Percentiles rank a stretch among this genome's conserved stretches.
phyloP scores from a whole-genome alignment of 108 stramenopile species.

The Tribonema minus region DNA sequence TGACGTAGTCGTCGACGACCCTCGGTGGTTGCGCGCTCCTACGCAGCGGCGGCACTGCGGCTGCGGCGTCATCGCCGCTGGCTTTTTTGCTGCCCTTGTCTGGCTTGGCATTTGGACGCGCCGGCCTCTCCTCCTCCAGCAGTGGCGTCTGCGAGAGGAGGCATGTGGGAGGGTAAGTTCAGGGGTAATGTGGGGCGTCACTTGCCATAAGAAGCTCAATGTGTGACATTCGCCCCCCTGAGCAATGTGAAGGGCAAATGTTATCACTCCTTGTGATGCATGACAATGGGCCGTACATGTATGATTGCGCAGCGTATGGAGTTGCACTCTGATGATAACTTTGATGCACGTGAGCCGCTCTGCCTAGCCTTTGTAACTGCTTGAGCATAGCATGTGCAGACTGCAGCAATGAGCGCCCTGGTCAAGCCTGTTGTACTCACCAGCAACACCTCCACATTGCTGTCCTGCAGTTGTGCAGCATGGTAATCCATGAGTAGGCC shows the following conservation, averaged over 20 bases:
- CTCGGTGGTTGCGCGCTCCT: not conserved
- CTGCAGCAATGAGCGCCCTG: not conserved
- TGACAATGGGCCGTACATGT: not conserved
- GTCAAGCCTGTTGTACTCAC: constrained; percentile 1
- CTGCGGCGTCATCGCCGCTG: not conserved
- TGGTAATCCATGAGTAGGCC: constrained; percentile 19
- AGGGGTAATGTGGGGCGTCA: too few relatives aligned
- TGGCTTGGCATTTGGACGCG: not conserved
- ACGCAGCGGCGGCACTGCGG: not conserved
- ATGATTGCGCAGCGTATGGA: too few relatives aligned
- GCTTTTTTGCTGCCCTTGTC: not conserved
- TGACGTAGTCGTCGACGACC: not conserved
- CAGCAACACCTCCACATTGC: constrained; percentile 4
- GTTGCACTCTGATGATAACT: too few relatives aligned
- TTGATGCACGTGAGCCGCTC: too few relatives aligned
- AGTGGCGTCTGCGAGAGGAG: not conserved
- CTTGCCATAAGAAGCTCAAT: too few relatives aligned
- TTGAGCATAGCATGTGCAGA: not conserved
- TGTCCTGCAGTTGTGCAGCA: constrained; percentile 3
- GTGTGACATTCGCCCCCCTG: not conserved
- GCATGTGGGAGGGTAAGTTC: too few relatives aligned
- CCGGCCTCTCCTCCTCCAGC: not conserved
- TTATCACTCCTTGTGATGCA: not conserved
- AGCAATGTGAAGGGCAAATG: not conserved
- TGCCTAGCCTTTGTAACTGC: too few relatives aligned